These are phyloP conservation scores for Neurospora sp. DNA, from an alignment of 2,329 filamentous ascomycete genomes.

Conservation along the genomic window DNA sequence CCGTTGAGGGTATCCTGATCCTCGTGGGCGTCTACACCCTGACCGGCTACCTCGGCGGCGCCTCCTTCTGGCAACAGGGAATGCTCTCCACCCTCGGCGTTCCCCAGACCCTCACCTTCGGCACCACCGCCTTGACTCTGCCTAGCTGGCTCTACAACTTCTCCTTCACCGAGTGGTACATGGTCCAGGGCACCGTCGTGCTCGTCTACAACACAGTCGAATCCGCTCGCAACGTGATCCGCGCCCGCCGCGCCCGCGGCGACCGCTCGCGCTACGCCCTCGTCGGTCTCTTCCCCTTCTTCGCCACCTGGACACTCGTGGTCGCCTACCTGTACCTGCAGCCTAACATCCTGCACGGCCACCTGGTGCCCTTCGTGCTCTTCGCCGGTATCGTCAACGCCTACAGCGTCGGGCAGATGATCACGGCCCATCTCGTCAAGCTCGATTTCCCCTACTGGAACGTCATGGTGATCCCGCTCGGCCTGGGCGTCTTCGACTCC, in stretches of 20 bases:
- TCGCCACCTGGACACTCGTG: conserved; percentile 67
- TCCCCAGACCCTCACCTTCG: conserved; percentile 42
- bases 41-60: conserved; percentile 78
- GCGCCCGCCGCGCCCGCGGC: conserved; percentile 63
- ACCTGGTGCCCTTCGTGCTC: conserved; percentile 81
- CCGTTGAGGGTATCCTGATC: conserved; percentile 87
- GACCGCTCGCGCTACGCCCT: conserved; percentile 67
- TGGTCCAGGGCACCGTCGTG: conserved; percentile 74
- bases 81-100: conserved; percentile 65
- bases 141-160: conserved; percentile 66
- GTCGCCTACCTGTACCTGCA: conserved; percentile 74
- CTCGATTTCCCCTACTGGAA: conserved; percentile 86
- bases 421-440: conserved; percentile 85
- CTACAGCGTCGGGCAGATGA: conserved; percentile 92
- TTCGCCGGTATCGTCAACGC: conserved; percentile 88
- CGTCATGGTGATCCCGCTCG: conserved; percentile 68
- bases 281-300: conserved; percentile 74
- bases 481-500: conserved; percentile 70
- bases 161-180: conserved; percentile 86
- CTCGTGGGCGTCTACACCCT: conserved; percentile 72
- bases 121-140: conserved; percentile 29
- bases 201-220: conserved; percentile 77
- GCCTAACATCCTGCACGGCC: conserved; percentile 69
- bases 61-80: conserved; percentile 84
- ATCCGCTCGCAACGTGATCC: conserved; percentile 75